A percentile compares a stretch with the other conserved stretches of the same genome.
Conservation (phyloP, 495 filamentous ascomycete species). For the Daldinia childiae region DNA sequence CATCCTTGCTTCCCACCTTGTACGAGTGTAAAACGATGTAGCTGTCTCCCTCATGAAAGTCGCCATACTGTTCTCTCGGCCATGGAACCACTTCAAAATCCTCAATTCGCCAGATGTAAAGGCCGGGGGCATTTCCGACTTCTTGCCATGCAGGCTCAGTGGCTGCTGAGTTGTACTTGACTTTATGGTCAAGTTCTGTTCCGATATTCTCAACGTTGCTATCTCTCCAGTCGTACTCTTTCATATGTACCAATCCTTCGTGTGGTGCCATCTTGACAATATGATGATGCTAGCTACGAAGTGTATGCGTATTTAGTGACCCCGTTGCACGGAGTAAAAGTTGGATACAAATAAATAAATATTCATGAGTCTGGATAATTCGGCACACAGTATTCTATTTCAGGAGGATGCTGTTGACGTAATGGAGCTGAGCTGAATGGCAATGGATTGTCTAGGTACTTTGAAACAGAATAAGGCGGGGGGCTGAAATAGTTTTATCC, state of each 20-base stretch:
- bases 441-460: not conserved
- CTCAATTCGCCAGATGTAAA: conserved; percentile 70
- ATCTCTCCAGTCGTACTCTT: conserved; percentile 69
- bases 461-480: conserved; percentile 24
- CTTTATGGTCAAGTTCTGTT: conserved; percentile 66
- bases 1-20: conserved; percentile 56
- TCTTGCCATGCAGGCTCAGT: conserved; percentile 71
- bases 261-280: conserved; percentile 60
- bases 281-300: not conserved
- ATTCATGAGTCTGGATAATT: not conserved
- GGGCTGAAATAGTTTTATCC: conserved; percentile 19
- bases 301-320: not conserved
- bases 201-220: conserved; percentile 70
- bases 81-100: conserved; percentile 68
- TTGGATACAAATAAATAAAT: not conserved
- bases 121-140: conserved; percentile 59
- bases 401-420: not conserved
- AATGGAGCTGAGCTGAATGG: not conserved
- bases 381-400: not conserved
- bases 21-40: conserved; percentile 68
- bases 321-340: not conserved
- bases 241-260: conserved; percentile 64
- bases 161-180: conserved; percentile 68
- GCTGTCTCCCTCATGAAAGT: conserved; percentile 71
- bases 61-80: conserved; percentile 61